Evolutionary conservation across 163 green algal species (phyloP).

Genomic region (Smithsoniella earleae): DNA sequence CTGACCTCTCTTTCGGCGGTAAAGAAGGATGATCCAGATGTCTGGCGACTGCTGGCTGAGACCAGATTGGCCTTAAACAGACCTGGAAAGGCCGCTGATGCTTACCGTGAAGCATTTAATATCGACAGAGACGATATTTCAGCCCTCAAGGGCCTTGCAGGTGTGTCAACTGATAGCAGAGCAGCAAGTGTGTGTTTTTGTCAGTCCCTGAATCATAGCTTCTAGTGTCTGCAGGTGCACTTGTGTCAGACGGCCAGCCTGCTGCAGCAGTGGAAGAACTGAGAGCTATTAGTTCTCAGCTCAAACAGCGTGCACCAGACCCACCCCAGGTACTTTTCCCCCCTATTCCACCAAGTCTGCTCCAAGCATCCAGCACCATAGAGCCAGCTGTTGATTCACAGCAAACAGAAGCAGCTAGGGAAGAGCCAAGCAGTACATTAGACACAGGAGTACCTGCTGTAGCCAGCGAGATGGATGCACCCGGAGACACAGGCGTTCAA

Average conservation of each 20-base stretch:
- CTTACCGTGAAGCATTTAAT: not conserved
- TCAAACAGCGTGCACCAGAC: not conserved
- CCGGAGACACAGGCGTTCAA: too few relatives aligned
- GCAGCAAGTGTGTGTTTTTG: too few relatives aligned
- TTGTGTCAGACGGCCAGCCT: not conserved
- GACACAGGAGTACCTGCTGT: too few relatives aligned
- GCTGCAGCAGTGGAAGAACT: slow-evolving; percentile 1
- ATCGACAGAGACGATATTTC: not conserved
- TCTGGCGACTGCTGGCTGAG: slow-evolving; percentile 16
- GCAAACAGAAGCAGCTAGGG: too few relatives aligned
- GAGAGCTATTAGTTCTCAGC: not conserved
- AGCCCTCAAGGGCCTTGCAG: slow-evolving; percentile 1
- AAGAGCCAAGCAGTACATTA: too few relatives aligned
- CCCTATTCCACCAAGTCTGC: too few relatives aligned
- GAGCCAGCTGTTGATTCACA: too few relatives aligned
- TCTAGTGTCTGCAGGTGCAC: not conserved
- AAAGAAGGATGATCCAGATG: not conserved
- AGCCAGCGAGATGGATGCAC: too few relatives aligned
- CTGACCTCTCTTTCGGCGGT: not conserved
- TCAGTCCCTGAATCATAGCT: too few relatives aligned
- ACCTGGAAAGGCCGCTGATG: not conserved
- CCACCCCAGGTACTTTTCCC: not conserved
- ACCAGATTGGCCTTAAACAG: not conserved
- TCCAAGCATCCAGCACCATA: too few relatives aligned
- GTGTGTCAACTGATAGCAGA: too few relatives aligned